Conservation (phyloP, 2,329 filamentous ascomycete species). For the Colletotrichum spaethianum region DNA sequence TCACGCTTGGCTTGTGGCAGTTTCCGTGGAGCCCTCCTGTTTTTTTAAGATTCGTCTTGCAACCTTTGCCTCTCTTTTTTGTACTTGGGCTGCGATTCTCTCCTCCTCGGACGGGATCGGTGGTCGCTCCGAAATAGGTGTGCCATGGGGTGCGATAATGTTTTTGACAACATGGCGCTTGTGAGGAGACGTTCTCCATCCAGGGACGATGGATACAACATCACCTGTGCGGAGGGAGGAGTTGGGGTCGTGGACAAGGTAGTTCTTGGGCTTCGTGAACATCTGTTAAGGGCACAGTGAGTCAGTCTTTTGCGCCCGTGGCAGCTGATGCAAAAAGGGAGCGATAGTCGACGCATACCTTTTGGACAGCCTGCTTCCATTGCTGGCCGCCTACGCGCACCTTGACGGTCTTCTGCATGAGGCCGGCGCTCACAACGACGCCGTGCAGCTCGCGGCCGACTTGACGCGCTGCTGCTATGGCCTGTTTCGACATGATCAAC, state of each 20-base stretch:
- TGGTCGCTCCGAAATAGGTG: constrained; percentile 74
- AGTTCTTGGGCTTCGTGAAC: constrained; percentile 75
- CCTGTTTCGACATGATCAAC: constrained; percentile 54
- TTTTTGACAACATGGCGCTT: constrained; percentile 82
- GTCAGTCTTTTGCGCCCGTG: not conserved
- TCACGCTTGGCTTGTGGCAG: not conserved
- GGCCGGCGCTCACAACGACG: constrained; percentile 82
- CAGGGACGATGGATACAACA: constrained; percentile 78
- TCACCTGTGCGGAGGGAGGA: constrained; percentile 82
- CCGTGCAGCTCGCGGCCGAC: constrained; percentile 70
- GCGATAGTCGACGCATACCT: constrained; percentile 23
- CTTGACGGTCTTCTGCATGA: constrained; percentile 85
- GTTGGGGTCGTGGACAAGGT: constrained; percentile 85
- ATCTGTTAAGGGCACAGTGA: constrained; percentile 58
- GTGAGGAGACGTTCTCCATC: constrained; percentile 74
- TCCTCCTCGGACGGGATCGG: constrained; percentile 76
- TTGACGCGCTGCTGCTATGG: constrained; percentile 54
- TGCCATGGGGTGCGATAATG: constrained; percentile 79
- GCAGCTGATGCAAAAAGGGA: not conserved
- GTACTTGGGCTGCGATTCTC: constrained; percentile 67
- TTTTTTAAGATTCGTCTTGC: constrained; percentile 61
- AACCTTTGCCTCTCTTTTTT: constrained; percentile 70
- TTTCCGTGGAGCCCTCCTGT: constrained; percentile 30
- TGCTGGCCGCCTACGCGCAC: constrained; percentile 79
- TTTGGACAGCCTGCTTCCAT: constrained; percentile 69